A percentile compares a stretch with the other conserved stretches of the same genome.
These are phyloP conservation scores for Albophoma yamanashiensis DNA, from an alignment of 2,329 filamentous ascomycete genomes.

Conservation along the genomic window DNA sequence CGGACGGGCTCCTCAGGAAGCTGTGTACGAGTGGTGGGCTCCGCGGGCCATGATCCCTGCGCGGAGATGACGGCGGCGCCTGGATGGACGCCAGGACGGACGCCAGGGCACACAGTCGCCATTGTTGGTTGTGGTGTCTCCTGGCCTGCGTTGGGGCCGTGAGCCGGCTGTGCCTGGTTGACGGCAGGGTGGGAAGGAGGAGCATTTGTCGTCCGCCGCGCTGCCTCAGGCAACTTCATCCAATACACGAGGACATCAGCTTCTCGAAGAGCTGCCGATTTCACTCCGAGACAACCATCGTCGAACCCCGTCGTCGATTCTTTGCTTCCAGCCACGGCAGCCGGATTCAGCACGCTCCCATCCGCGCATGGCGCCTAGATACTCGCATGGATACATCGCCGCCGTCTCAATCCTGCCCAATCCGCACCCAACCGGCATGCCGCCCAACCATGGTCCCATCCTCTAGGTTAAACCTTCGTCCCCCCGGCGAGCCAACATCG, in stretches of 20 bases:
- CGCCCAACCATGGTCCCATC: no score
- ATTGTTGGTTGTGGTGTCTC: no score
- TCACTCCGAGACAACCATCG: background rate
- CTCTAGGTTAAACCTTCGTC: background rate
- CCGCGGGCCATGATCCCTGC: background rate
- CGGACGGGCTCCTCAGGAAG: background rate
- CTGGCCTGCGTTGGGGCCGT: background rate
- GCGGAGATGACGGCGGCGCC: no score
- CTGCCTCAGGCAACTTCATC: background rate
- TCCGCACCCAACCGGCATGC: constrained; percentile 3
- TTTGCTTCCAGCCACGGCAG: background rate
- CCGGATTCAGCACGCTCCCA: background rate
- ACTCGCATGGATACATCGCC: background rate
- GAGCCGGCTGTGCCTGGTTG: background rate
- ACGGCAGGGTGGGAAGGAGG: background rate
- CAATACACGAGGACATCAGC: background rate
- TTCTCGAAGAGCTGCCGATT: background rate
- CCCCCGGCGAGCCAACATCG: background rate
- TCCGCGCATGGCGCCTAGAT: background rate
- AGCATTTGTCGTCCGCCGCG: background rate
- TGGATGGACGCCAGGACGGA: no score
- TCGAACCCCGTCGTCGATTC: background rate
- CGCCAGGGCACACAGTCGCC: no score
- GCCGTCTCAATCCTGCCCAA: constrained; percentile 3
- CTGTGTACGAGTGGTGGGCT: background rate